Base-by-base conservation (phyloP, 163 green algal species). In the Botryococcus braunii region DNA sequence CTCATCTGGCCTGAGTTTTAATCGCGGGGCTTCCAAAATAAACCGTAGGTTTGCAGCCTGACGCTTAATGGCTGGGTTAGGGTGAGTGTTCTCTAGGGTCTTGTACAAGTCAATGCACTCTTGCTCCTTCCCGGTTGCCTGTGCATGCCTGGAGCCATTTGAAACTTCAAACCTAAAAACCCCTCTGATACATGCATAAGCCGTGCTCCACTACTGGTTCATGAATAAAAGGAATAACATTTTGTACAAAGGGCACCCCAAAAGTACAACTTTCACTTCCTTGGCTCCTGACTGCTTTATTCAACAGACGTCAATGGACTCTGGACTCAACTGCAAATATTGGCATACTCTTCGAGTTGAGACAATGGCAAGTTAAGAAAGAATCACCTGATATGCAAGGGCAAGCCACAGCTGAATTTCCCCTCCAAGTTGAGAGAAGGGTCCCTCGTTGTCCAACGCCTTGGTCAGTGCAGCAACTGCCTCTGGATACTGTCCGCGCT, bases 381-480 rank as follows among this genome's bases (percentile, higher is more conserved):
- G 3, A 2, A 1, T 11, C 57, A 87, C 87, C 83, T 92, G 83
- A 60, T 95, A 92, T n/a, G 84, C 82, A n/a, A 96, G 81, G 0
- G 88, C 90, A 52, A 95, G 79, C 88, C 90, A 95, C 41, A 96
- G 69, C 73, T 91, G 80, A 4, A 88, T 85, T 66, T 96, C 90
- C 0, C 89, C 90, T 8, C 86, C 89, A 34, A 93, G 65, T 41
- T 72, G 65, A 7, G 74, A 83, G 64, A 86, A 81, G 1, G 73
- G 71, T 1, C 81, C 85, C 35, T 83, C 58, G 31, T 87, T 76
- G 11, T 86, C 68, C 13, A 92, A 76, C 0, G 85, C 87, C 39
- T 73, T 62, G 50, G 91, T 82, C 41, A 96, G 70, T 5, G 85
- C 56, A 39, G 43, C 31, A 1, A 82, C 70, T 0, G 77, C 77